Conservation (phyloP, 306 rosid genomes). For the Fragaria nilgerrensis region DNA sequence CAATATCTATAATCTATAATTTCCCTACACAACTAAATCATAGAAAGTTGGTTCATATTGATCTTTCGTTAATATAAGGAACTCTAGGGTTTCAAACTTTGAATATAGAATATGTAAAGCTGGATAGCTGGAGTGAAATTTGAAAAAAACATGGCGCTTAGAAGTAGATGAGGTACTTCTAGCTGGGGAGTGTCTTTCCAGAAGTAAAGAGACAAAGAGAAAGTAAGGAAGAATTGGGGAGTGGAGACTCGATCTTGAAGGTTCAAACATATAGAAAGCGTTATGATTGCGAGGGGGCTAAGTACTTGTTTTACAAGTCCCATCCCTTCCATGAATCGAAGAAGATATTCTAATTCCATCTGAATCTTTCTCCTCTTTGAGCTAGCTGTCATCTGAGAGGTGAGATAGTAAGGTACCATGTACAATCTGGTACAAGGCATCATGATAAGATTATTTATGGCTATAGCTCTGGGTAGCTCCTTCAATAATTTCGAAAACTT, state of each 20-base stretch:
- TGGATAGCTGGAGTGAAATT: background rate
- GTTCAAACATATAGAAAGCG: background rate
- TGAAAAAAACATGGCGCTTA: conserved; percentile 14
- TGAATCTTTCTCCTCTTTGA: background rate
- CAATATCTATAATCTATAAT: background rate
- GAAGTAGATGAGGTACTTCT: background rate
- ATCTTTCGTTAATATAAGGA: background rate
- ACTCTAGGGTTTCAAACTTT: background rate
- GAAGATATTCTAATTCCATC: background rate
- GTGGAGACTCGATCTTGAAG: background rate
- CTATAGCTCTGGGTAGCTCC: background rate
- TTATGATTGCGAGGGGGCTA: background rate
- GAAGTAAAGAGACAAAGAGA: conserved; percentile 5
- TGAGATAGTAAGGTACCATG: conserved; percentile 12
- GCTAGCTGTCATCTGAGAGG: conserved; percentile 3
- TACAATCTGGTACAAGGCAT: conserved; percentile 6
- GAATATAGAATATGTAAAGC: background rate
- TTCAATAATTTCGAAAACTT: background rate
- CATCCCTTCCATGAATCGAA: background rate
- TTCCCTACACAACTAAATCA: conserved; percentile 1
- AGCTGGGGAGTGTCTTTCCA: background rate
- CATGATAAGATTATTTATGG: conserved; percentile 12
- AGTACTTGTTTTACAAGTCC: background rate
- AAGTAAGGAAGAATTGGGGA: background rate
- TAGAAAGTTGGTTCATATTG: background rate